These are phyloP conservation scores for Paraleonurus japonicus DNA, from an alignment of 257 asterid genomes.

Conservation along the genomic window DNA sequence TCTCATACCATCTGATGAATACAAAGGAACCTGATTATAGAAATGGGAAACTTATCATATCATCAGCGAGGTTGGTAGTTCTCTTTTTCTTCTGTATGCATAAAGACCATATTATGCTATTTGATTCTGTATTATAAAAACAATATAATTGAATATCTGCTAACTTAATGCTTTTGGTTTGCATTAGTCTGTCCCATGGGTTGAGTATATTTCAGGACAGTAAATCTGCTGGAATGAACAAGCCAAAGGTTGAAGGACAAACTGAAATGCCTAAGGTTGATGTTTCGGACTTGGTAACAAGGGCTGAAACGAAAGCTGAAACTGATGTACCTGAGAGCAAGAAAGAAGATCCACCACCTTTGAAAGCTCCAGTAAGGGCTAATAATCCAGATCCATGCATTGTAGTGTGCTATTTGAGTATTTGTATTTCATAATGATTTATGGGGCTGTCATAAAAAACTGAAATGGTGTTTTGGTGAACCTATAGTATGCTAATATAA, in stretches of 20 bases:
- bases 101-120: not conserved
- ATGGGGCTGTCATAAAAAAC: not conserved
- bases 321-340: slow-evolving; percentile 40
- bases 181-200: slow-evolving; percentile 72
- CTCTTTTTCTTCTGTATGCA: not conserved
- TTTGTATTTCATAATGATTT: not conserved
- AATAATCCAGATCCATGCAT: slow-evolving; percentile 19
- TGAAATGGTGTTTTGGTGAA: slow-evolving; percentile 3
- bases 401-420: not conserved
- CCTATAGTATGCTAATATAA: not conserved
- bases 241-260: slow-evolving; percentile 54
- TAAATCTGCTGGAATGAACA: slow-evolving; percentile 47
- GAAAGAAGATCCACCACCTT: slow-evolving; percentile 46
- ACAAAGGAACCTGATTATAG: slow-evolving; percentile 66
- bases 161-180: slow-evolving; percentile 34
- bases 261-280: slow-evolving; percentile 58
- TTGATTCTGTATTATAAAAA: not conserved
- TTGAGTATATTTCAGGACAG: slow-evolving; percentile 69
- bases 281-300: slow-evolving; percentile 4
- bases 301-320: slow-evolving; percentile 42
- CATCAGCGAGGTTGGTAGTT: slow-evolving; percentile 59
- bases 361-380: slow-evolving; percentile 60
- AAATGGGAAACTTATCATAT: slow-evolving; percentile 83
- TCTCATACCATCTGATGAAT: slow-evolving; percentile 77
- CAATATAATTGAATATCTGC: not conserved